Evolutionary conservation across 2,329 filamentous ascomycete species (phyloP).

Genomic region (Teratosphaeria zuluensis): DNA sequence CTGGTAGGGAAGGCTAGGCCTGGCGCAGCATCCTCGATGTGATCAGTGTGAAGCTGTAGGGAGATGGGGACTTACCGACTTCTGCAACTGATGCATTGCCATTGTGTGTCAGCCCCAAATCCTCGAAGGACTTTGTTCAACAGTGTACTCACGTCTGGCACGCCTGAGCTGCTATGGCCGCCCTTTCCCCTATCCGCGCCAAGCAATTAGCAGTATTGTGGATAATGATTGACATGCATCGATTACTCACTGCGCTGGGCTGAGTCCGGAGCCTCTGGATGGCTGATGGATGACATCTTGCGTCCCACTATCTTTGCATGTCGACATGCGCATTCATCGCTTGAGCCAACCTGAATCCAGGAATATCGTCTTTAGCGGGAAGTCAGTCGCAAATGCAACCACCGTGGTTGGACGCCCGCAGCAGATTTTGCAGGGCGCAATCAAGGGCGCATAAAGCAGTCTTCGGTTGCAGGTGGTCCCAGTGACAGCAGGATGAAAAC

Average conservation of each 20-base stretch:
- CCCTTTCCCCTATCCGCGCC: constrained; percentile 26
- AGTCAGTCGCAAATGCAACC: background rate
- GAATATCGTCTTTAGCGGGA: background rate
- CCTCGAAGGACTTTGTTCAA: constrained; percentile 9
- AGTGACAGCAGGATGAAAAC: background rate
- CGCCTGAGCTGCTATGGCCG: constrained; percentile 44
- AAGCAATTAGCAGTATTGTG: background rate
- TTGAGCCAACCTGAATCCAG: background rate
- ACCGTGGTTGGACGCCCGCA: background rate
- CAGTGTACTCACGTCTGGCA: constrained; percentile 49
- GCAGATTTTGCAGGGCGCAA: background rate
- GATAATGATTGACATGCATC: background rate
- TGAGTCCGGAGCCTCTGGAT: constrained; percentile 1
- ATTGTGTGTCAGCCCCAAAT: background rate
- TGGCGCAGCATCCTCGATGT: background rate
- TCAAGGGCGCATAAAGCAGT: background rate
- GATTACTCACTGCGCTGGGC: constrained; percentile 16
- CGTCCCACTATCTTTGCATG: background rate
- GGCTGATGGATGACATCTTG: background rate
- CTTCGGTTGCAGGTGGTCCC: background rate
- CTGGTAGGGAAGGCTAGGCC: background rate
- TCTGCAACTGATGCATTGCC: background rate
- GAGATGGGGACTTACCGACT: background rate
- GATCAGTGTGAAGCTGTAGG: background rate
- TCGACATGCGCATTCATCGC: background rate